These are phyloP conservation scores for Boletus insuetus DNA, from an alignment of 768 basidiomycete genomes.

Conservation along the genomic window DNA sequence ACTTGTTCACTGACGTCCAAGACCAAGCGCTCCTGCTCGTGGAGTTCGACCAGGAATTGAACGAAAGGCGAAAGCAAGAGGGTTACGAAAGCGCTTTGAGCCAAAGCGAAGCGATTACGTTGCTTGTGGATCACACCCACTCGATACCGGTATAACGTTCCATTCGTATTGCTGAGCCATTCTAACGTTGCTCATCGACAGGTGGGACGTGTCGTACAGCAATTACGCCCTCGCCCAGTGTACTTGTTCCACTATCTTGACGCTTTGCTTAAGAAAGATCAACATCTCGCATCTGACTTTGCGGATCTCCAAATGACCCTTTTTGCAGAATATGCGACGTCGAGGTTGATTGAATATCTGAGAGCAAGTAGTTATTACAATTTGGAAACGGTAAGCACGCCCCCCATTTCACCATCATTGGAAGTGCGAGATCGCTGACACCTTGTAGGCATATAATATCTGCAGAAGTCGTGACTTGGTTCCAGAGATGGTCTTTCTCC, in stretches of 20 bases:
- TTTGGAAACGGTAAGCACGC: slow-evolving; percentile 63
- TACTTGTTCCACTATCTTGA: slow-evolving; percentile 95
- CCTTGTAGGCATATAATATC: slow-evolving; percentile 72
- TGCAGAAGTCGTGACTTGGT: slow-evolving; percentile 87
- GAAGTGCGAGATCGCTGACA: background rate
- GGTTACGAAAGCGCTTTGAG: slow-evolving; percentile 39
- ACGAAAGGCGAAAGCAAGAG: slow-evolving; percentile 50
- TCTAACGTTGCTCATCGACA: slow-evolving; percentile 30
- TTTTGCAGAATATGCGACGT: slow-evolving; percentile 83
- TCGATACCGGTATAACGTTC: slow-evolving; percentile 79
- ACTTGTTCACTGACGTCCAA: slow-evolving; percentile 91
- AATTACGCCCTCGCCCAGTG: slow-evolving; percentile 69
- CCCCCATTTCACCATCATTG: background rate
- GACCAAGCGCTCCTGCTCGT: slow-evolving; percentile 91
- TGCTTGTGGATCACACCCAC: slow-evolving; percentile 92
- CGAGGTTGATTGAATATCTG: slow-evolving; percentile 84
- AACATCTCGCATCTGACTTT: slow-evolving; percentile 74
- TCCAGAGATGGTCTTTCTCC: slow-evolving; percentile 94
- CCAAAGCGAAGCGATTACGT: slow-evolving; percentile 74
- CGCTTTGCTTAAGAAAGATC: slow-evolving; percentile 83
- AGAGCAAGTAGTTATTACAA: slow-evolving; percentile 90
- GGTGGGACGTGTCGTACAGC: slow-evolving; percentile 86
- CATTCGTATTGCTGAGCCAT: background rate
- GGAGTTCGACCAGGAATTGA: slow-evolving; percentile 90
- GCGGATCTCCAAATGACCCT: slow-evolving; percentile 88